Conservation (phyloP, 495 filamentous ascomycete species). For the Neurospora cerealis region DNA sequence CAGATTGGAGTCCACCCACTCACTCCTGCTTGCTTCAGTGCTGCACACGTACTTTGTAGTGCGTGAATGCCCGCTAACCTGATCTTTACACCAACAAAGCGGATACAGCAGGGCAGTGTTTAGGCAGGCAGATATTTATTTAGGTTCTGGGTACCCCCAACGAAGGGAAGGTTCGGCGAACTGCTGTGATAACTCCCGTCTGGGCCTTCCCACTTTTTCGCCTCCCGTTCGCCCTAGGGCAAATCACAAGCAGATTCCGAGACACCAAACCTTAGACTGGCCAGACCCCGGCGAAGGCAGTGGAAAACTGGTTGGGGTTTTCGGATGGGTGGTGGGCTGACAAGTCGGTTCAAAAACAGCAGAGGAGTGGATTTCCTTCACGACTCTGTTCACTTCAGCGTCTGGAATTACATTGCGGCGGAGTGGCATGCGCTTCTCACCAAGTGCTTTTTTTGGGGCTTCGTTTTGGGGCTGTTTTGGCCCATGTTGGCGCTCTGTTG, state of each 20-base stretch:
- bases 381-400: neutral
- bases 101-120: neutral
- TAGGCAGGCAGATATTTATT: neutral
- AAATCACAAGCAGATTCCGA: neutral
- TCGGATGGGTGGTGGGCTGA: neutral
- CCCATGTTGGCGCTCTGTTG: neutral
- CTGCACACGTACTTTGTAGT: neutral
- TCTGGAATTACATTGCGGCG: neutral
- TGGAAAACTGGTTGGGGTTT: neutral
- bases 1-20: neutral
- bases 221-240: neutral
- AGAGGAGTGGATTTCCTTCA: neutral
- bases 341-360: neutral
- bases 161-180: neutral
- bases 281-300: neutral
- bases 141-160: neutral
- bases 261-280: neutral
- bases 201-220: neutral
- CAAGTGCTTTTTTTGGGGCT: neutral
- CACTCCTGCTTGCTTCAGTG: neutral
- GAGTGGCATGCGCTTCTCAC: neutral
- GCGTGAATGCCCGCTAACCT: neutral
- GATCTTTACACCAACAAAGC: neutral
- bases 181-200: neutral
- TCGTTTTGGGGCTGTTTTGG: neutral